These are phyloP conservation scores for Sporothrix inflata DNA, from an alignment of 2,329 filamentous ascomycete species.

Conservation along the genomic window DNA sequence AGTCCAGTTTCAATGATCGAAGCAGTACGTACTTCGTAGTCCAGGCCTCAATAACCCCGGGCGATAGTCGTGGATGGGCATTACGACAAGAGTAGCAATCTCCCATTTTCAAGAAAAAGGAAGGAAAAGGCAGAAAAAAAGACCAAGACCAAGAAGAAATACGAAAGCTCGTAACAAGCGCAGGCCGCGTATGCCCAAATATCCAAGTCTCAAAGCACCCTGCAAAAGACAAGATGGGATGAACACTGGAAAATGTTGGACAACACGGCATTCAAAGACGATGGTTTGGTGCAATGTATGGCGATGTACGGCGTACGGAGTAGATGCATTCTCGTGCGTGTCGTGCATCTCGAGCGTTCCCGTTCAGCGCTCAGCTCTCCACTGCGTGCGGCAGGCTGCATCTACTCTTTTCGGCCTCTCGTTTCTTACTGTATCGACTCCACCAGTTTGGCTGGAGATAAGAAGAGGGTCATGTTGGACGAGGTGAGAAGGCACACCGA, in stretches of 20 bases:
- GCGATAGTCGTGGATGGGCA: background rate
- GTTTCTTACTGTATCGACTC: background rate
- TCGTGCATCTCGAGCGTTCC: background rate
- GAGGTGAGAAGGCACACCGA: background rate
- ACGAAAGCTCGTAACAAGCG: background rate
- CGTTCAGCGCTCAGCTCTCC: background rate
- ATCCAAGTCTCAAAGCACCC: no score
- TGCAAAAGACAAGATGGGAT: background rate
- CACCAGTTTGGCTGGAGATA: slow-evolving; percentile 16
- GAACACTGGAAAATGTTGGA: background rate
- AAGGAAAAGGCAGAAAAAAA: background rate
- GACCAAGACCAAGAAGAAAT: background rate
- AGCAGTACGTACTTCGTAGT: background rate
- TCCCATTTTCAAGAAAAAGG: background rate
- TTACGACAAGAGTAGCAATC: slow-evolving; percentile 11
- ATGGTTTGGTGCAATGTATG: no score
- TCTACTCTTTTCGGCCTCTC: background rate
- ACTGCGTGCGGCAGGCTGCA: slow-evolving; percentile 1
- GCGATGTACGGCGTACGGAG: no score
- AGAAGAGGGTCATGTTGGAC: background rate
- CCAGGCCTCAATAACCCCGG: background rate
- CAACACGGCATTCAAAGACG: background rate
- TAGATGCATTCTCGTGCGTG: background rate
- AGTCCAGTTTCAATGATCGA: background rate
- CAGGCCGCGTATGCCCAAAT: background rate